Conservation (phyloP, 768 basidiomycete species). For the Russula brevipes region DNA sequence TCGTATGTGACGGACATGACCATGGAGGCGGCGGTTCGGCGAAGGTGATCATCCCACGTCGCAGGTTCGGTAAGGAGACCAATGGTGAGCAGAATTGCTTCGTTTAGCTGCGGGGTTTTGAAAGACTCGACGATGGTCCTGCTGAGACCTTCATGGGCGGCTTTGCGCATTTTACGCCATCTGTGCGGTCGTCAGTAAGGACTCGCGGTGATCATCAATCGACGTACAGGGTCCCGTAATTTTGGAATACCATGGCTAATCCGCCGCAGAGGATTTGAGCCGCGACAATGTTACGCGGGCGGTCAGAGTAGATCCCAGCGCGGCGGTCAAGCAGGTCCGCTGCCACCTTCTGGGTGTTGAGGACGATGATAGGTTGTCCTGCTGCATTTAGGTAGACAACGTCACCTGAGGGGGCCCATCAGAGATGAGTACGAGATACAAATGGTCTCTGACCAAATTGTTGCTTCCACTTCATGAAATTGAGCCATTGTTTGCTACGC, state of each 20-base stretch:
- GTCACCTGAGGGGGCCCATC: slow-evolving; percentile 13
- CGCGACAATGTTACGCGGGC: slow-evolving; percentile 22
- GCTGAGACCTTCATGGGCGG: slow-evolving; percentile 19
- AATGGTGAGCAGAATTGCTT: slow-evolving; percentile 18
- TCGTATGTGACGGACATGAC: slow-evolving; percentile 22
- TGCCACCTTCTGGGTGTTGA: slow-evolving; percentile 28
- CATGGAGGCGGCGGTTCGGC: slow-evolving; percentile 19
- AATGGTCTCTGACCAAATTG: slow-evolving; percentile 11
- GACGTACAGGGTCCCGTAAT: slow-evolving; percentile 19
- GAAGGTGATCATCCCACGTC: slow-evolving; percentile 18
- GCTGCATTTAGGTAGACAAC: slow-evolving; percentile 23
- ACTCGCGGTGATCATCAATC: not conserved
- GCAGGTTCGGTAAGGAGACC: slow-evolving; percentile 14
- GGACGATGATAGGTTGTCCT: slow-evolving; percentile 26
- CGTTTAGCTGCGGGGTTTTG: slow-evolving; percentile 8
- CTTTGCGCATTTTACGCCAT: slow-evolving; percentile 24
- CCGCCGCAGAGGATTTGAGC: slow-evolving; percentile 21
- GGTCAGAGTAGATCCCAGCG: slow-evolving; percentile 21
- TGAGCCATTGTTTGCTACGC: slow-evolving; percentile 22
- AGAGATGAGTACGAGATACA: not conserved
- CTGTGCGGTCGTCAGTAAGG: slow-evolving; percentile 2
- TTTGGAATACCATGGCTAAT: slow-evolving; percentile 16
- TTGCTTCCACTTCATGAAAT: slow-evolving; percentile 18
- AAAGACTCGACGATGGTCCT: slow-evolving; percentile 7
- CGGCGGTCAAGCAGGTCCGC: slow-evolving; percentile 27